Conservation (phyloP, 2,329 filamentous ascomycete genomes). For the Ophiostoma sp. region DNA sequence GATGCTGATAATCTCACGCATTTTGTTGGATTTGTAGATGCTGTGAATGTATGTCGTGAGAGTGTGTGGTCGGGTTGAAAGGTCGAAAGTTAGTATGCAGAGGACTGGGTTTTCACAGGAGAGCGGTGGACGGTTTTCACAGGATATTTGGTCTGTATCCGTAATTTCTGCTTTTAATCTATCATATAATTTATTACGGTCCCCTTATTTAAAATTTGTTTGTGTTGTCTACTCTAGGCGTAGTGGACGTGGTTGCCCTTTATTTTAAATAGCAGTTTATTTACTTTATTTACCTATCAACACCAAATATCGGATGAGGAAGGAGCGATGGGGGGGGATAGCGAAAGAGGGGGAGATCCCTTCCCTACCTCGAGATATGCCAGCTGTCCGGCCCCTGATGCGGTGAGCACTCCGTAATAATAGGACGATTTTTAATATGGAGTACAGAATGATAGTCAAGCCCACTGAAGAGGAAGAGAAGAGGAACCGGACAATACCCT, state of each 20-base stretch:
- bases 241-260: conserved; percentile 17
- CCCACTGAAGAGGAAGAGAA: neutral
- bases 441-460: neutral
- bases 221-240: conserved; percentile 18
- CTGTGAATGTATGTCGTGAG: conserved; percentile 14
- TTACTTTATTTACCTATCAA: conserved; percentile 20
- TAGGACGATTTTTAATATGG: no score
- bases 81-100: conserved; percentile 16
- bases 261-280: conserved; percentile 17
- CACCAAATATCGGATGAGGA: conserved; percentile 24
- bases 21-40: conserved; percentile 50
- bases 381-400: neutral
- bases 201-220: conserved; percentile 25
- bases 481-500: neutral
- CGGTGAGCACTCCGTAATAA: conserved; percentile 8
- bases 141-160: conserved; percentile 19
- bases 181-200: conserved; percentile 20
- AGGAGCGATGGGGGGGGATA: conserved; percentile 20
- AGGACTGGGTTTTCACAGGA: conserved; percentile 19
- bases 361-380: neutral
- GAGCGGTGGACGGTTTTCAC: conserved; percentile 19
- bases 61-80: conserved; percentile 15
- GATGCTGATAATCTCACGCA: conserved; percentile 99
- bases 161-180: conserved; percentile 14
- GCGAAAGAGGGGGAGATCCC: conserved; percentile 18